Evolutionary conservation across 2,329 filamentous ascomycete species (phyloP).

Genomic region (Boeremia exigua): DNA sequence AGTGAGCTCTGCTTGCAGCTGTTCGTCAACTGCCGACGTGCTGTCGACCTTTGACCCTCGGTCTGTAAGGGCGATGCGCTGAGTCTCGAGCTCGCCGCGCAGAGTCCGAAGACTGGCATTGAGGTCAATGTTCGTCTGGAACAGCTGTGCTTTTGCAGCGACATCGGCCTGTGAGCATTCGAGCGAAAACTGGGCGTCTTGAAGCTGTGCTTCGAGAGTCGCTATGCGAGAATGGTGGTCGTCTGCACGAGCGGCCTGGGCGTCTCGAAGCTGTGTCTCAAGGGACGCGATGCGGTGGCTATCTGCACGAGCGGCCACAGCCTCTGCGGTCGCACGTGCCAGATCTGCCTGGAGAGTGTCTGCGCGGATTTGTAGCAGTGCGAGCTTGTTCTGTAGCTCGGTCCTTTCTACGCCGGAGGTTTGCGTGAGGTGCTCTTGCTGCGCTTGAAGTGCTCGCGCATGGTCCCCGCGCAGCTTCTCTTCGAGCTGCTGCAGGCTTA

Average conservation of each 20-base stretch:
- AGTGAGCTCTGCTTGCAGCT: conserved; percentile 31
- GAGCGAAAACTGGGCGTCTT: conserved; percentile 32
- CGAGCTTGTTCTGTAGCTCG: conserved; percentile 28
- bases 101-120: conserved; percentile 29
- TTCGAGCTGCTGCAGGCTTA: conserved; percentile 34
- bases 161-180: conserved; percentile 35
- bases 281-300: conserved; percentile 23
- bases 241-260: conserved; percentile 30
- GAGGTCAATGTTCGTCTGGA: conserved; percentile 32
- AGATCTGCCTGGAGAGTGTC: conserved; percentile 35
- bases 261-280: conserved; percentile 33
- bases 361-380: conserved; percentile 33
- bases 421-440: conserved; percentile 31
- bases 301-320: conserved; percentile 29
- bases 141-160: conserved; percentile 34
- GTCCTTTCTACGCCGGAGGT: conserved; percentile 8
- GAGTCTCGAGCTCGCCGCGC: conserved; percentile 27
- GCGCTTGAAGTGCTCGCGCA: conserved; percentile 30
- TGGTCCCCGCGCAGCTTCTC: conserved; percentile 30
- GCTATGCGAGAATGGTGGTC: conserved; percentile 6
- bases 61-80: conserved; percentile 3
- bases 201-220: conserved; percentile 32
- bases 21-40: not conserved
- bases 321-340: conserved; percentile 34
- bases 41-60: conserved; percentile 8